These are phyloP conservation scores for Raphanus sativus DNA, from an alignment of 345 rosid genomes.

Conservation along the genomic window DNA sequence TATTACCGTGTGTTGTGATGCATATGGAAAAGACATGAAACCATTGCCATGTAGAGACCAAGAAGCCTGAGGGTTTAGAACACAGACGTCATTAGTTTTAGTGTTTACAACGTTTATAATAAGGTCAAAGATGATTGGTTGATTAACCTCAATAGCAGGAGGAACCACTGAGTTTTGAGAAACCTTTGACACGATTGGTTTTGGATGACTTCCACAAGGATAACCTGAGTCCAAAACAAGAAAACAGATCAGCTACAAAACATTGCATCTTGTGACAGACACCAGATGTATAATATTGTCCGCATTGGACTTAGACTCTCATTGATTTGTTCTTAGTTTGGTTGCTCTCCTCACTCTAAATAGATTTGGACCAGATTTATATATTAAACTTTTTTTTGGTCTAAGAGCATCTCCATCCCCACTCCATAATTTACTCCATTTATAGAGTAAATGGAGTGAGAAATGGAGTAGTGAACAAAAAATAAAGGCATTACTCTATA, in stretches of 20 bases:
- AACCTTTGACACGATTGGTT: slow-evolving; percentile 29
- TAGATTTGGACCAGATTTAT: no score
- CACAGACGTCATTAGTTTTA: neutral
- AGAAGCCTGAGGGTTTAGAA: slow-evolving; percentile 36
- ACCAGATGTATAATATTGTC: no score
- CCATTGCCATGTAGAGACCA: slow-evolving; percentile 47
- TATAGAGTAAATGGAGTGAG: no score
- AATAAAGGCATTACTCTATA: no score
- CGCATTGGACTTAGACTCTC: no score
- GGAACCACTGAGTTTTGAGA: slow-evolving; percentile 53
- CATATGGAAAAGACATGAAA: slow-evolving; percentile 40
- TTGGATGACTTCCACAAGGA: slow-evolving; percentile 42
- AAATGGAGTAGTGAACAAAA: no score
- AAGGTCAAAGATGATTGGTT: neutral
- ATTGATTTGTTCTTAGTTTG: no score
- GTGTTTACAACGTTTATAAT: neutral
- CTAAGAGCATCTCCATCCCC: neutral
- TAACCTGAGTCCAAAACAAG: slow-evolving; percentile 45
- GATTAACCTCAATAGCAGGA: slow-evolving; percentile 38
- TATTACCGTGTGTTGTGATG: slow-evolving; percentile 51
- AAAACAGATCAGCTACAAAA: neutral
- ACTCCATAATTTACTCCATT: no score
- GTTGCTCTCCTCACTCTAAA: no score
- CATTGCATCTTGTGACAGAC: neutral
- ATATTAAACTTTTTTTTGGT: no score